A percentile compares a stretch with the other conserved stretches of the same genome.
phyloP scores from a whole-genome alignment of 495 filamentous ascomycete species.

The Neurospora sp. region DNA sequence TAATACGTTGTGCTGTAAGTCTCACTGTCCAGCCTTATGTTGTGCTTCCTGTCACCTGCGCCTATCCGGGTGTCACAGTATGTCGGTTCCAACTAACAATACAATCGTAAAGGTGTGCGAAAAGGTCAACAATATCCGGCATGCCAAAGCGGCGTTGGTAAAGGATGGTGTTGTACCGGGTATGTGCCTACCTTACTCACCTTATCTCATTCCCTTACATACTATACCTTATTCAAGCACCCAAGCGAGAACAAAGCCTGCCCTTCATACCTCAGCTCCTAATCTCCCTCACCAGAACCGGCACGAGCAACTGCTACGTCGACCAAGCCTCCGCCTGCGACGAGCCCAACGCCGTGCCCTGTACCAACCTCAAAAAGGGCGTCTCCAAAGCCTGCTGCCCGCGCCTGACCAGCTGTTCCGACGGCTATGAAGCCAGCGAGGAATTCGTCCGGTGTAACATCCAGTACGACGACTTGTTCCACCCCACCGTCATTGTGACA shows the following conservation, averaged over 20 bases:
- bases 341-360: slow-evolving; percentile 1
- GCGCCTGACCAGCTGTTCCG: slow-evolving; percentile 6
- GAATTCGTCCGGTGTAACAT: background rate
- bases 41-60: background rate
- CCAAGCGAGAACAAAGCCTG: too few species aligned
- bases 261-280: background rate
- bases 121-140: slow-evolving; percentile 1
- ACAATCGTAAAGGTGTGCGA: background rate
- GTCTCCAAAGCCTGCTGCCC: slow-evolving; percentile 8
- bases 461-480: background rate
- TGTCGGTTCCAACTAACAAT: background rate
- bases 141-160: slow-evolving; percentile 1
- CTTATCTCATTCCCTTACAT: background rate
- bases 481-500: background rate
- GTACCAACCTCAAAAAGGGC: slow-evolving; percentile 5
- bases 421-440: background rate
- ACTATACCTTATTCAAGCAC: too few species aligned
- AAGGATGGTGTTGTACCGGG: slow-evolving; percentile 7
- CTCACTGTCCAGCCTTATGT: background rate
- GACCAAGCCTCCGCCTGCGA: slow-evolving; percentile 6
- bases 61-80: background rate
- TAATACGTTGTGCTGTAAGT: background rate
- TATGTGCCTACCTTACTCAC: background rate
- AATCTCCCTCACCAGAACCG: background rate
- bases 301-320: slow-evolving; percentile 1